These are phyloP conservation scores for Hypoxylon crocopeplum DNA, from an alignment of 495 filamentous ascomycete genomes.

Conservation along the genomic window DNA sequence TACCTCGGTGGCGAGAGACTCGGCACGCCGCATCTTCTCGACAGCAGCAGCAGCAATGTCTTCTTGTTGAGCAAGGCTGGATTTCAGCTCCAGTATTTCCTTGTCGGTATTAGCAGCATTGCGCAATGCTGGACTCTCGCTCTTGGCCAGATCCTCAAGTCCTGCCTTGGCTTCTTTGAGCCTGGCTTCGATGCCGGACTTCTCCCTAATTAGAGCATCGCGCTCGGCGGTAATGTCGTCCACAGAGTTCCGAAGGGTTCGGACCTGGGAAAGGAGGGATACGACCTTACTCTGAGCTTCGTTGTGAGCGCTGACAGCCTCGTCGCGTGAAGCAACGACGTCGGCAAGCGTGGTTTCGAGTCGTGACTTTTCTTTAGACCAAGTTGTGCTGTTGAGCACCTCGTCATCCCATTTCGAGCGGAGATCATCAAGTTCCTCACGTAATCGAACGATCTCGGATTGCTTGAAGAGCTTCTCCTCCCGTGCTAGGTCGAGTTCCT, in stretches of 20 bases:
- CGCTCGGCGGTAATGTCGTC: slow-evolving; percentile 88
- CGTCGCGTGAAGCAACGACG: slow-evolving; percentile 86
- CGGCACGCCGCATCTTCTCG: slow-evolving; percentile 97
- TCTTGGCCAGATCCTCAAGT: slow-evolving; percentile 87
- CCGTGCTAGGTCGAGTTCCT: slow-evolving; percentile 90
- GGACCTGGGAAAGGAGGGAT: slow-evolving; percentile 87
- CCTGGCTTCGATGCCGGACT: slow-evolving; percentile 86
- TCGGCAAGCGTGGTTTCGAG: slow-evolving; percentile 92
- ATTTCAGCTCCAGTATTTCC: slow-evolving; percentile 89
- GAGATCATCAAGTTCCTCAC: slow-evolving; percentile 94
- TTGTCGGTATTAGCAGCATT: slow-evolving; percentile 90
- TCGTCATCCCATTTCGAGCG: slow-evolving; percentile 98
- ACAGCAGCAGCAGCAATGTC: slow-evolving; percentile 92
- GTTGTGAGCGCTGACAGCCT: slow-evolving; percentile 90
- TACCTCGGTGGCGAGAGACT: slow-evolving; percentile 84
- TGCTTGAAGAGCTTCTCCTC: slow-evolving; percentile 75
- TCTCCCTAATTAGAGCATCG: slow-evolving; percentile 85
- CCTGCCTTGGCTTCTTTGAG: slow-evolving; percentile 86
- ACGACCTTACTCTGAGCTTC: slow-evolving; percentile 94
- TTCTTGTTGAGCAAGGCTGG: slow-evolving; percentile 88
- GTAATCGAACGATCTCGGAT: slow-evolving; percentile 72
- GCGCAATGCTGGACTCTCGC: slow-evolving; percentile 87
- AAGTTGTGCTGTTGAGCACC: slow-evolving; percentile 95
- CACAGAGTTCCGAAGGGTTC: slow-evolving; percentile 78
- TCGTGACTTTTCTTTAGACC: slow-evolving; percentile 96